Evolutionary conservation across 805 yeast genomes (phyloP), one percentile per base, ranked within the genome.

Genomic region (Kuraishia capsulata): DNA sequence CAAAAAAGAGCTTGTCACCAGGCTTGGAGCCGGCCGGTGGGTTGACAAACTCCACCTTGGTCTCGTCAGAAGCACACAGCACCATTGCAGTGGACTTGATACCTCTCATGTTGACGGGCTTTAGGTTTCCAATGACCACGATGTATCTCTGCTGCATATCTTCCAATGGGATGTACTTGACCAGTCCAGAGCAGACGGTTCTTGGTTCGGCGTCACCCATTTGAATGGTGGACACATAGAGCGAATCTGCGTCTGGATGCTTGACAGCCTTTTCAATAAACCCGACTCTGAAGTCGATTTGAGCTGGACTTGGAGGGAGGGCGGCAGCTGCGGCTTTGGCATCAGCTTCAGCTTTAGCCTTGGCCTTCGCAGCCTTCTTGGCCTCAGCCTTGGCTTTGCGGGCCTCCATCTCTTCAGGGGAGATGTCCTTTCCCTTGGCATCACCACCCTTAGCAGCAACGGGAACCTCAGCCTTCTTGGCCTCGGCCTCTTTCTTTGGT

Each of bases 21-120:
- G 98, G 79, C 65, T 86, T 74, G 33, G 96, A 77, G 14, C 88
- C 95, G 26, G 74, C 77, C 49, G 99, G 99, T 42, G 97, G 97
- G 60, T 83, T 81, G 48, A 90, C 89, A 53, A 92, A 88, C 65
- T 92, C 97, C 42, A 92, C 96, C 36, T 73, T 84, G 39, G 69
- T 79, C 42, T 64, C 64, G 39, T 63, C 51, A 30, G 96, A 87
- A 20, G 88, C 90, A 71, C 99, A 92, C 50, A 92, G 72, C 35
- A 92, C 97, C 99, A 92, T 92, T 38, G 96, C 99, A 37, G 78
- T 67, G 8, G 97, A 88, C 61, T 87, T 87, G 56, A 92, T 78
- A 48, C 98, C 97, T 67, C 98, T 82, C 99, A 92, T 92, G 54
- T 80, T 81, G 31, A 89, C 98, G 16, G 98, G 98, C 69, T 92